Base-by-base conservation (phyloP, 179 eudicot genomes). In the Drosera spatulata region DNA sequence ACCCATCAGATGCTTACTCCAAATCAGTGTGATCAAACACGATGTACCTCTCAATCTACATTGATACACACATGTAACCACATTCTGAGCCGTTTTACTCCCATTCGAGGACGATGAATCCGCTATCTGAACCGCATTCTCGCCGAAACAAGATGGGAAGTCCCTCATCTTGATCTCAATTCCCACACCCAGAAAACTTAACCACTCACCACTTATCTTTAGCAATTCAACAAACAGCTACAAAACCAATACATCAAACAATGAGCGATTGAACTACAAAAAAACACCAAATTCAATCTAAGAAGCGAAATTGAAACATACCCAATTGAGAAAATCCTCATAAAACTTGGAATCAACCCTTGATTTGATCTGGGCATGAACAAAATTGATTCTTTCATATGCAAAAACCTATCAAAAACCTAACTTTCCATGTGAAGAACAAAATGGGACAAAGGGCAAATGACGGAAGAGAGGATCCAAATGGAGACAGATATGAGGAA, bases 1-100 rank as follows among this genome's bases (percentile, higher is more conserved):
- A 53, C 89, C 93, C 87, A 85, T 88, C 78, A 85, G 71, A 71
- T 60, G 80, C 62, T 87, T 87, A 65, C 83, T 82, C 96, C 91
- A 87, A 48, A 79, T 73, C 15, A 85, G 60, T 11, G 86, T 77
- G 40, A 87, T 73, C n/a, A 69, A 67, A 62, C 83, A 77, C 4
- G 77, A 77, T 48, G 69, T 62, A 48, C 86, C 86, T 39, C 73
- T 73, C 45, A 80, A 80, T 63, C 72, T 68, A 68, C 83, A 85
- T 54, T 85, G 86, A 68, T 87, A 82, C 22, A 77, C 77, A 70
- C 95, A 85, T 41, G 82, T 71, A 6, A 87, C 95, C 61, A 87
- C 61, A 77, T 87, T 87, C 60, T 85, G 95, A 43, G 83, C 77
- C 50, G 77, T 62, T 71, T 69, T 82, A 66, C 60, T 72, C 61